These are phyloP conservation scores for Fusarium foetens DNA, from an alignment of 2,329 filamentous ascomycete genomes.

Conservation along the genomic window DNA sequence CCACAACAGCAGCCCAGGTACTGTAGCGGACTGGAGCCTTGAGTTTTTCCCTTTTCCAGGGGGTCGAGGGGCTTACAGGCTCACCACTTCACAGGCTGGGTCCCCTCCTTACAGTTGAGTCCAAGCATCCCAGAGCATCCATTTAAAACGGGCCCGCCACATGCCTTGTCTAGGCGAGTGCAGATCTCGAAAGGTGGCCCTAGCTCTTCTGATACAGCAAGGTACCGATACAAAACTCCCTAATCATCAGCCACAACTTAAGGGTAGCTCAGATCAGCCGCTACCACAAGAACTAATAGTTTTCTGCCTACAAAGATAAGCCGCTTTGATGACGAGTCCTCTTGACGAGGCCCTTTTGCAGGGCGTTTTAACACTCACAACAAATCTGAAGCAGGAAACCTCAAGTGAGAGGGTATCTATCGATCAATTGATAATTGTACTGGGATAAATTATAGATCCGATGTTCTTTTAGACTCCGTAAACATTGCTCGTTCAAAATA, in stretches of 20 bases:
- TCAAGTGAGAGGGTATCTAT: not conserved
- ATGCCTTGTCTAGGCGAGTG: conserved; percentile 16
- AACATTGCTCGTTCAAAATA: not conserved
- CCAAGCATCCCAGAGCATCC: not conserved
- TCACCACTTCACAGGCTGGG: not conserved
- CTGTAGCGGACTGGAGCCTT: conserved; percentile 29
- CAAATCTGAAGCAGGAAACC: not conserved
- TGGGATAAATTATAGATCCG: not conserved
- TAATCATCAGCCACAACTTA: conserved; percentile 3
- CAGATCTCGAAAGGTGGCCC: conserved; percentile 41
- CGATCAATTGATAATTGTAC: not conserved
- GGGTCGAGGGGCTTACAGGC: conserved; percentile 36
- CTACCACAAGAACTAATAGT: not conserved
- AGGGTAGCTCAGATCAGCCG: conserved; percentile 5
- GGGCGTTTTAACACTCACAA: not conserved
- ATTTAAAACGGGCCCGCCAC: conserved; percentile 16
- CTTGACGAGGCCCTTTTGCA: not conserved
- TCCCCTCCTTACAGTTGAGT: conserved; percentile 5
- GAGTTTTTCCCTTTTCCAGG: conserved; percentile 40
- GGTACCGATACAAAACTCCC: conserved; percentile 14
- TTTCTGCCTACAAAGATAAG: conserved; percentile 9
- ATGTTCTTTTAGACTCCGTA: not conserved
- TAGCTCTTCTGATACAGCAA: conserved; percentile 32
- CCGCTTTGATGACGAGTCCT: conserved; percentile 36
- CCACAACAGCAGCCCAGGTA: conserved; percentile 7